Base-by-base conservation (phyloP, 139 green algal species). In the Closterium sp. region DNA sequence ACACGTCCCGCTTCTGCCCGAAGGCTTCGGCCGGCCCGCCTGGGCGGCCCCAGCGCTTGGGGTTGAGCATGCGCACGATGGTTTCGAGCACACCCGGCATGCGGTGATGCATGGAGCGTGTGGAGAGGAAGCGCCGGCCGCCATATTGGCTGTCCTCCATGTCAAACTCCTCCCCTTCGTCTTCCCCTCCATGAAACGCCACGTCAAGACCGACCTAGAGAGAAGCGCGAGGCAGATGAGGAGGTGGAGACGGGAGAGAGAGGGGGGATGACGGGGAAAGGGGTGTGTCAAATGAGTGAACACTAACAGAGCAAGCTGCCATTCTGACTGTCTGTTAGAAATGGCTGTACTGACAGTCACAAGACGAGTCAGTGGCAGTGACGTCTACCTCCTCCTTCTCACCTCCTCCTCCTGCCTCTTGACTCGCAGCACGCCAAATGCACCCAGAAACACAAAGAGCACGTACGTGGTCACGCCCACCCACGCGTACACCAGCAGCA, bases 381-480 rank as follows among this genome's bases (percentile, higher is more conserved):
- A 55, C 36, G 4, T 55, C 36, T 55, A 12, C 36, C 36, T 55
- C 4, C 4, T 76, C 55, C 16, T 76, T 19, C 55, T 76, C 12
- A 92, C 90, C 90, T 92, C 90, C 33, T 92, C 90, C 32, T 91
- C 87, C 85, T 91, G 85, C 23, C 90, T 7, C 28, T 84, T 36
- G 32, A 91, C 84, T 34, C 90, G 85, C 43, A 93, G 87, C 16
- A 86, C n/a, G 12, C 90, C 90, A n/a, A 87, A 87, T 1, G 4
- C 35, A 31, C 19, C 31, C n/a, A 93, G 90, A 31, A 84, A 43
- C 25, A 34, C 34, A 92, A 93, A 93, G 12, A 91, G 85, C n/a
- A 85, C 34, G 33, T 92, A 93, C 25, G 90, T 92, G 25, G 90
- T 93, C 4, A 92, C 31, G 28, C 86, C 86, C 34, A 92, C 85